phyloP scores from a whole-genome alignment of 169 alveolate genomes.

The Nephromyces sp. region DNA sequence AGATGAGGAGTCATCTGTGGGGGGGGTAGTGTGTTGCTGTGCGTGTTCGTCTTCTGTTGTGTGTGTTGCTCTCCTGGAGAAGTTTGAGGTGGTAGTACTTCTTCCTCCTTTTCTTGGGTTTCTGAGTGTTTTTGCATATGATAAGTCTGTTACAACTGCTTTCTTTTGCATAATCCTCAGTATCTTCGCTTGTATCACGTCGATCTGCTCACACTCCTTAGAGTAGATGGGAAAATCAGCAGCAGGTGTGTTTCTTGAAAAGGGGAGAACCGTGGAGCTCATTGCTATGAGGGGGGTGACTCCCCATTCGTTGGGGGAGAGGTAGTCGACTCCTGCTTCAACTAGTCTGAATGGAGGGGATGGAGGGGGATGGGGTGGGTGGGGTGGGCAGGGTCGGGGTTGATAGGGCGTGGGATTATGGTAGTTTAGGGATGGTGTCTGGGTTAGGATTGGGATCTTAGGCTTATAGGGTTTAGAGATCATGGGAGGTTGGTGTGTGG shows the following conservation, averaged over 20 bases:
- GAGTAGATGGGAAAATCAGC: background rate
- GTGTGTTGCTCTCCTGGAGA: background rate
- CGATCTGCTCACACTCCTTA: conserved; percentile 1
- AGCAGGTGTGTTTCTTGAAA: background rate
- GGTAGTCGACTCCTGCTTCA: background rate
- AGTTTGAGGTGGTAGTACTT: background rate
- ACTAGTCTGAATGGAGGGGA: background rate
- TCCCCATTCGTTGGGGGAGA: conserved; percentile 30
- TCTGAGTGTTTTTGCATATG: no score
- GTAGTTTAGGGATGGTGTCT: no score
- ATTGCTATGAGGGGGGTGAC: conserved; percentile 56
- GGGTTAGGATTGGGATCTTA: no score
- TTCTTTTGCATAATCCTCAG: background rate
- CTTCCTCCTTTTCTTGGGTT: background rate
- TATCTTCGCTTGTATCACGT: conserved; percentile 5
- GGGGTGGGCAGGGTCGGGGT: no score
- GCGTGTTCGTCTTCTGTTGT: background rate
- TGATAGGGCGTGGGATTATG: no score
- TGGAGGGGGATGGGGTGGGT: no score
- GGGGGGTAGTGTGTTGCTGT: background rate
- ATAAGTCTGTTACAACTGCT: background rate
- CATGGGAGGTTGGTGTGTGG: no score
- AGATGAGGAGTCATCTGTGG: background rate
- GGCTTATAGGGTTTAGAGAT: no score
- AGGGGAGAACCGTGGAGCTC: conserved; percentile 31